Conservation (phyloP, 2,329 filamentous ascomycete species). For the Fusarium tupiense region DNA sequence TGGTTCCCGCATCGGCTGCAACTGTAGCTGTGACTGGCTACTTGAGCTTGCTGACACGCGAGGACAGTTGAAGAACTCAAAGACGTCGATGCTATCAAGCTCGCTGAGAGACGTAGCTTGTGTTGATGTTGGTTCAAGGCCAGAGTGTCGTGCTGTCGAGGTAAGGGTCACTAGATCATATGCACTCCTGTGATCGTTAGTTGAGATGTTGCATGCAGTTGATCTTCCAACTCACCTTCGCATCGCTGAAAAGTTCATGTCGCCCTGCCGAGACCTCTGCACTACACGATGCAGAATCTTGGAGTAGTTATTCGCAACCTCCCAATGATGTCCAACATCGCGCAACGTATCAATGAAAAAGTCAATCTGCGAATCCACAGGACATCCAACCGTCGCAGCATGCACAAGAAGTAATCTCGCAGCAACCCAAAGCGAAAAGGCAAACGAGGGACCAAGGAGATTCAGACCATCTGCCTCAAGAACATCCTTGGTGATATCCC, state of each 20-base stretch:
- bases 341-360: conserved; percentile 56
- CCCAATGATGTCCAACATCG: conserved; percentile 56
- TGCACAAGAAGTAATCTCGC: conserved; percentile 54
- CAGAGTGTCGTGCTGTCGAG: conserved; percentile 48
- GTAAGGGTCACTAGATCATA: conserved; percentile 53
- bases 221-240: conserved; percentile 46
- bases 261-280: conserved; percentile 49
- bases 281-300: conserved; percentile 53
- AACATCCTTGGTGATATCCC: conserved; percentile 56
- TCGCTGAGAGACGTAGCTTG: conserved; percentile 52
- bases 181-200: conserved; percentile 47
- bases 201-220: too few relatives aligned
- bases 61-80: conserved; percentile 58
- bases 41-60: conserved; percentile 39
- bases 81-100: conserved; percentile 56
- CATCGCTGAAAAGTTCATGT: conserved; percentile 52
- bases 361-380: conserved; percentile 52
- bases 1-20: conserved; percentile 10
- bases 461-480: conserved; percentile 55
- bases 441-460: conserved; percentile 55
- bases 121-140: conserved; percentile 51
- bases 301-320: conserved; percentile 55
- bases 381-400: conserved; percentile 50
- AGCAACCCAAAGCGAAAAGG: conserved; percentile 57
- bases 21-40: conserved; percentile 27